Evolutionary conservation across 257 asterid species (phyloP).

Genomic region (Eucommia ulmoides): DNA sequence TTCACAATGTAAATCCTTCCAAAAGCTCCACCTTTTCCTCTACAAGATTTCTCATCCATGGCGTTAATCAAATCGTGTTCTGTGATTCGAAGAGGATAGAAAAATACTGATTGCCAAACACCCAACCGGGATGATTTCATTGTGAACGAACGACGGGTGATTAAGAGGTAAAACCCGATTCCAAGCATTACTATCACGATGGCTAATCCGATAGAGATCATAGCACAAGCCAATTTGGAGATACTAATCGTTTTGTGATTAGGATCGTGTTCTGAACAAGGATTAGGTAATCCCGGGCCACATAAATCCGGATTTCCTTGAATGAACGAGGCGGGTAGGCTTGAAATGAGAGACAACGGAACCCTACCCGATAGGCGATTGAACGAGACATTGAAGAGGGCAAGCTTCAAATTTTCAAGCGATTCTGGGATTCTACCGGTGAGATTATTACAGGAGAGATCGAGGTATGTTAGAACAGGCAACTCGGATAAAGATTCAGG

Average conservation of each 20-base stretch:
- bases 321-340: constrained; percentile 73
- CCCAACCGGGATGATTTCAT: constrained; percentile 17
- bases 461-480: constrained; percentile 71
- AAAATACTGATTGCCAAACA: constrained; percentile 59
- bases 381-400: constrained; percentile 69
- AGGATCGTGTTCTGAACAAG: constrained; percentile 27
- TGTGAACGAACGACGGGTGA: constrained; percentile 21
- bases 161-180: constrained; percentile 32
- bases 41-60: constrained; percentile 55
- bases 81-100: constrained; percentile 36
- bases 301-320: constrained; percentile 76
- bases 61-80: constrained; percentile 34
- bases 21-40: constrained; percentile 39
- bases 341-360: constrained; percentile 13
- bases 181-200: constrained; percentile 27
- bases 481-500: constrained; percentile 54
- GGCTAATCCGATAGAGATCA: constrained; percentile 35
- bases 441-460: constrained; percentile 67
- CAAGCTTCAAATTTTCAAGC: constrained; percentile 67
- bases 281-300: constrained; percentile 54
- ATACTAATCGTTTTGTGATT: constrained; percentile 17
- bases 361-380: constrained; percentile 60
- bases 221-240: constrained; percentile 33
- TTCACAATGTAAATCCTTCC: constrained; percentile 57
- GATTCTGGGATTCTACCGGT: constrained; percentile 54